Evolutionary conservation across 306 rosid genomes (phyloP).

Genomic region (Cicer chorassanicum): DNA sequence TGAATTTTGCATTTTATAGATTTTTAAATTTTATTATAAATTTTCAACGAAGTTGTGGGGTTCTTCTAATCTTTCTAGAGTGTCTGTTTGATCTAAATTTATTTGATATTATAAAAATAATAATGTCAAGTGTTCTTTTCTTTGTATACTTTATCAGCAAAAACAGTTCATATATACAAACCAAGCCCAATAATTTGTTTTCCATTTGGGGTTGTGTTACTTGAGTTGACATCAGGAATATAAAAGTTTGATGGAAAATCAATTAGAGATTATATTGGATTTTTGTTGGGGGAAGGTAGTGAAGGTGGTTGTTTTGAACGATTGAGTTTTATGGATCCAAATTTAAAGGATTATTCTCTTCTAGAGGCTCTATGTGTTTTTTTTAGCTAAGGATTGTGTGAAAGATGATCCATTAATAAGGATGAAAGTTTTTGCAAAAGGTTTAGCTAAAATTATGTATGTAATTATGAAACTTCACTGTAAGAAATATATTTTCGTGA

Average conservation of each 20-base stretch:
- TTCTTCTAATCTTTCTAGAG: no score
- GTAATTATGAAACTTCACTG: neutral
- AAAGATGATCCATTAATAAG: slow-evolving; percentile 66
- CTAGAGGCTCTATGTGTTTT: slow-evolving; percentile 61
- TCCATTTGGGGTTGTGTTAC: slow-evolving; percentile 69
- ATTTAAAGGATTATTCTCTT: slow-evolving; percentile 63
- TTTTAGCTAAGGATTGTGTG: slow-evolving; percentile 68
- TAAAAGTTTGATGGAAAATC: slow-evolving; percentile 56
- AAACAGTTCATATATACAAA: no score
- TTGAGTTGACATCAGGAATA: slow-evolving; percentile 66
- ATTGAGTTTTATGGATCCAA: slow-evolving; percentile 66
- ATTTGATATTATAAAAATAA: no score
- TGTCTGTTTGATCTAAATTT: no score
- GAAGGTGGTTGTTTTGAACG: slow-evolving; percentile 68
- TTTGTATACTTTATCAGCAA: no score
- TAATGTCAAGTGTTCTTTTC: no score
- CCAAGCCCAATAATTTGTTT: slow-evolving; percentile 13
- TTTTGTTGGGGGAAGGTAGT: slow-evolving; percentile 57
- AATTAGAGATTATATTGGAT: slow-evolving; percentile 54
- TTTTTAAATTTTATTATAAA: no score
- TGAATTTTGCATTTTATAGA: no score
- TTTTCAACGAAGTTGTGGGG: no score
- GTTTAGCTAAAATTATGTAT: slow-evolving; percentile 34
- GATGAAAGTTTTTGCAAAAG: slow-evolving; percentile 65
- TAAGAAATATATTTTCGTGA: neutral